Percentiles rank a stretch among this genome's conserved stretches.
Conservation (phyloP, 2,329 filamentous ascomycete species). For the Cladosporium velox region DNA sequence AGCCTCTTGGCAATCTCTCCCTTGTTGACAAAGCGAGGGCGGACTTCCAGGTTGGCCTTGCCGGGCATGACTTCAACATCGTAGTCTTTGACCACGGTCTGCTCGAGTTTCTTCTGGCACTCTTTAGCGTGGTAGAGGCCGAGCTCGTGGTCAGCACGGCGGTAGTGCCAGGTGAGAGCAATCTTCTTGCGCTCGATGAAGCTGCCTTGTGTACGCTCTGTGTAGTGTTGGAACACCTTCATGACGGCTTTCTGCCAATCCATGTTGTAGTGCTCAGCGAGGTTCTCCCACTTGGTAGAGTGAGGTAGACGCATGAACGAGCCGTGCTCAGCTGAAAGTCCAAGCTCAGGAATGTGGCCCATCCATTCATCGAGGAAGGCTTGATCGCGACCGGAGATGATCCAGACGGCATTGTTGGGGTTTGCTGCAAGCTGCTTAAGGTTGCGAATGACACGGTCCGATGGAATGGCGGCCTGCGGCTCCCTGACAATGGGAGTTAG, state of each 20-base stretch:
- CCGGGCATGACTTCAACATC: constrained; percentile 96
- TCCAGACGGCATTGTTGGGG: constrained; percentile 88
- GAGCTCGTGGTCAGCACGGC: constrained; percentile 82
- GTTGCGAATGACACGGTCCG: constrained; percentile 76
- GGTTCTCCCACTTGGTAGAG: constrained; percentile 78
- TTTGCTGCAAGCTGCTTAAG: constrained; percentile 79
- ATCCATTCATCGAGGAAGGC: constrained; percentile 88
- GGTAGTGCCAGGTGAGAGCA: constrained; percentile 96
- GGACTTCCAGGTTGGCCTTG: constrained; percentile 94
- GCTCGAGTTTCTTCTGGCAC: constrained; percentile 79
- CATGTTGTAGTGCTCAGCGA: constrained; percentile 87
- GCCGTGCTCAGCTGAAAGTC: constrained; percentile 95
- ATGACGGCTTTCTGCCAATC: constrained; percentile 86
- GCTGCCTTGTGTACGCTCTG: constrained; percentile 83
- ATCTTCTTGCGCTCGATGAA: constrained; percentile 95
- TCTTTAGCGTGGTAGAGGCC: constrained; percentile 77
- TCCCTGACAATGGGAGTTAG: constrained; percentile 93
- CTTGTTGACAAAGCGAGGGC: constrained; percentile 98
- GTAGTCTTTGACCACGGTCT: constrained; percentile 73
- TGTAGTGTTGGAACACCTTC: constrained; percentile 83
- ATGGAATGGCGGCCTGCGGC: constrained; percentile 84
- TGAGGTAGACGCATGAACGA: constrained; percentile 88
- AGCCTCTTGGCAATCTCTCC: constrained; percentile 89
- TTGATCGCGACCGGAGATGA: constrained; percentile 93
- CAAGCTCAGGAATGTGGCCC: constrained; percentile 84